These are phyloP conservation scores for Aspergillus saccharolyticus DNA, from an alignment of 495 filamentous ascomycete genomes.

Conservation along the genomic window DNA sequence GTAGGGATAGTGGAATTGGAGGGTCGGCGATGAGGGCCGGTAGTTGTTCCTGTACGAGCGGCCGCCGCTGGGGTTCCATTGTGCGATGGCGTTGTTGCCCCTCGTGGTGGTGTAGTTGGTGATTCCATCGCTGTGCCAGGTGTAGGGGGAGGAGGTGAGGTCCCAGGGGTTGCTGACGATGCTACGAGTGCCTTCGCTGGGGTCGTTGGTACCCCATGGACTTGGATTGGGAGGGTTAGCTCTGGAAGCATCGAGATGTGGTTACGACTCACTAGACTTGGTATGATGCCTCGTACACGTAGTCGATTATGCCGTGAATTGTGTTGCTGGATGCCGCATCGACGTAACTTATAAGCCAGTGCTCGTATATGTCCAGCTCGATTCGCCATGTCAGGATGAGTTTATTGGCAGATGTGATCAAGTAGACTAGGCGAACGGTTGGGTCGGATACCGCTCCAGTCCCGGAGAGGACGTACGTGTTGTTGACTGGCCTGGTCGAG, in stretches of 20 bases:
- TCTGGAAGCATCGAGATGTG: neutral
- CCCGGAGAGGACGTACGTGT: conserved; percentile 7
- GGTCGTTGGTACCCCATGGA: conserved; percentile 12
- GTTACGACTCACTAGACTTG: conserved; percentile 11
- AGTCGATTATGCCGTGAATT: conserved; percentile 11
- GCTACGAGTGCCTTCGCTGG: conserved; percentile 7
- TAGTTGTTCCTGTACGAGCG: conserved; percentile 3
- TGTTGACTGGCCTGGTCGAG: neutral
- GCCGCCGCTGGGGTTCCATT: conserved; percentile 9
- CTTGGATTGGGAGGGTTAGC: neutral
- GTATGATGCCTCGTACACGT: conserved; percentile 10
- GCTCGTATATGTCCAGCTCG: conserved; percentile 8
- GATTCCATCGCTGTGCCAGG: conserved; percentile 11
- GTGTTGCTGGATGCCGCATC: conserved; percentile 4
- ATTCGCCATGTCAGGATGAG: conserved; percentile 11
- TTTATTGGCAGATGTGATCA: neutral
- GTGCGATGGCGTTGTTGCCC: conserved; percentile 13
- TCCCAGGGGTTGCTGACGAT: conserved; percentile 12
- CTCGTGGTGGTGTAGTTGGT: conserved; percentile 6
- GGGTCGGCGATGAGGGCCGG: neutral
- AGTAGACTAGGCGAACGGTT: conserved; percentile 8
- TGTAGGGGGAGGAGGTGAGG: neutral
- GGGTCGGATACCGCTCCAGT: conserved; percentile 11
- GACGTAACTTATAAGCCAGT: conserved; percentile 14
- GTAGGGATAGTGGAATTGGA: conserved; percentile 10